phyloP scores from a whole-genome alignment of 1,284 basidiomycete species.

The Lignosus rhinocerotis region DNA sequence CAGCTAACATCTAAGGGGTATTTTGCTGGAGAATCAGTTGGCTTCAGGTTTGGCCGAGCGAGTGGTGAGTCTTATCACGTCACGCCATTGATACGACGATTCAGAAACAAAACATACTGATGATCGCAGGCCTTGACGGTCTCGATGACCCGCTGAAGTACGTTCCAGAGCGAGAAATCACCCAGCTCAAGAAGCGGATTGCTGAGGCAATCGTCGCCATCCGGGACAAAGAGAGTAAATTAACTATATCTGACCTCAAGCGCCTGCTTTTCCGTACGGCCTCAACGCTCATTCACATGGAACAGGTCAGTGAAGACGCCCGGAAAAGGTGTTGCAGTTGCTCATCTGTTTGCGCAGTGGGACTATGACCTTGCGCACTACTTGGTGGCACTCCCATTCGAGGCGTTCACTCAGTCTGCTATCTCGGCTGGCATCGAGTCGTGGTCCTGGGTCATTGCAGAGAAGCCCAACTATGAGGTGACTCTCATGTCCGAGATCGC shows the following conservation, averaged over 20 bases:
- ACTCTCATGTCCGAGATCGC: slow-evolving; percentile 85
- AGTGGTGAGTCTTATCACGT: slow-evolving; percentile 40
- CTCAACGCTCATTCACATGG: slow-evolving; percentile 72
- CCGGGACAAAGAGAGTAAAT: slow-evolving; percentile 64
- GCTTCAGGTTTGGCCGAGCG: slow-evolving; percentile 62
- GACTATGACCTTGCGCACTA: slow-evolving; percentile 89
- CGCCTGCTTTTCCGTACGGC: slow-evolving; percentile 88
- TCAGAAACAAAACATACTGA: background rate
- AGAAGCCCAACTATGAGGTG: slow-evolving; percentile 77
- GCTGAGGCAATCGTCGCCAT: slow-evolving; percentile 68
- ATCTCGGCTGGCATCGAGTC: slow-evolving; percentile 89
- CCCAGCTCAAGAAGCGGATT: slow-evolving; percentile 67
- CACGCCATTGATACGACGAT: background rate
- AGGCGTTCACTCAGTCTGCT: slow-evolving; percentile 85
- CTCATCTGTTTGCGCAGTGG: slow-evolving; percentile 46
- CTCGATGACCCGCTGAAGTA: slow-evolving; percentile 17
- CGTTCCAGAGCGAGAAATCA: slow-evolving; percentile 26
- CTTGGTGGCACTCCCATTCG: slow-evolving; percentile 87
- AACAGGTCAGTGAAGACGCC: slow-evolving; percentile 47
- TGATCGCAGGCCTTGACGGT: slow-evolving; percentile 2
- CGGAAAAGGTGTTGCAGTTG: background rate
- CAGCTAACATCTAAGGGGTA: slow-evolving; percentile 87
- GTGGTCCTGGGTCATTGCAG: slow-evolving; percentile 96
- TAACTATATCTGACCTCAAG: slow-evolving; percentile 82
- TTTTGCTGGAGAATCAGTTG: slow-evolving; percentile 84